Evolutionary conservation across 331 rosid species (phyloP).

Genomic region (Ulmus americana): DNA sequence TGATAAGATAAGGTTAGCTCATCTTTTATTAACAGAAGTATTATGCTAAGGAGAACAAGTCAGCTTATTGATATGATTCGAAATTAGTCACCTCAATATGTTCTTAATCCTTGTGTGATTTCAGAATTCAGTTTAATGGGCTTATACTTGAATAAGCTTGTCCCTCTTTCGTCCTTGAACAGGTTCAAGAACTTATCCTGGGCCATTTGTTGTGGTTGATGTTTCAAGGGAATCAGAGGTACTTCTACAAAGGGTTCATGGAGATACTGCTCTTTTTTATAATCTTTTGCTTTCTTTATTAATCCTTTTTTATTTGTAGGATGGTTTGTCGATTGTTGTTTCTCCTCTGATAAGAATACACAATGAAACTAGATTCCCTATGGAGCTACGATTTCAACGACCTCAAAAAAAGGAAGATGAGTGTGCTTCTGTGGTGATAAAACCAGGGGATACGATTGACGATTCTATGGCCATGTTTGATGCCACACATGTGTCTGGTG

Average conservation of each 20-base stretch:
- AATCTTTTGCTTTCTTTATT: conserved; percentile 4
- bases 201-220: conserved; percentile 68
- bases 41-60: too few relatives aligned
- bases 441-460: conserved; percentile 75
- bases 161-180: conserved; percentile 28
- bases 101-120: background rate
- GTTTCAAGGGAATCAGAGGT: conserved; percentile 76
- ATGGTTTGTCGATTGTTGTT: conserved; percentile 57
- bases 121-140: conserved; percentile 21
- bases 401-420: conserved; percentile 55
- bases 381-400: conserved; percentile 78
- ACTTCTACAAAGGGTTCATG: conserved; percentile 22
- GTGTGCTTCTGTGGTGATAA: conserved; percentile 56
- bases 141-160: conserved; percentile 17
- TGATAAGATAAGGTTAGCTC: too few relatives aligned
- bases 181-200: conserved; percentile 78
- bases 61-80: too few relatives aligned
- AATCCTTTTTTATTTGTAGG: conserved; percentile 41
- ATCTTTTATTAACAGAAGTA: too few relatives aligned
- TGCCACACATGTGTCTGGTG: conserved; percentile 70
- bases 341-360: conserved; percentile 73
- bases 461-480: conserved; percentile 83
- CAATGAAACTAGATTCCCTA: conserved; percentile 63
- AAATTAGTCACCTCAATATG: too few relatives aligned
- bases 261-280: conserved; percentile 5